Conservation (phyloP, 305 asterid species). For the Fraxinus paxiana region DNA sequence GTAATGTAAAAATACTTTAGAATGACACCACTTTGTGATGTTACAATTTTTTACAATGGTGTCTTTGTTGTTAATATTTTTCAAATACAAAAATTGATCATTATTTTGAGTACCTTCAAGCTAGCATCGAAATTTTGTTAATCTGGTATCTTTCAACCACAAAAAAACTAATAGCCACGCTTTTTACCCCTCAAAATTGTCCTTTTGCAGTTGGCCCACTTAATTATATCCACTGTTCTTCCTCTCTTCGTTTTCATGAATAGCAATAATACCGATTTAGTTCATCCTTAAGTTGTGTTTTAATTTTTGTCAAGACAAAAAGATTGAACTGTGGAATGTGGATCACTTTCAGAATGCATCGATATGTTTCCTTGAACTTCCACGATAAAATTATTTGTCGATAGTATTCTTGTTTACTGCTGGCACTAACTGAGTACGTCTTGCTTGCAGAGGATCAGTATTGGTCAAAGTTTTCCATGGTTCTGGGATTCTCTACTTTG, state of each 20-base stretch:
- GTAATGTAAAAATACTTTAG: neutral
- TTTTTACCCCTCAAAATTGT: neutral
- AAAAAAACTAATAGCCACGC: neutral
- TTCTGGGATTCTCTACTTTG: constrained; percentile 72
- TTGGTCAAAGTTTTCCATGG: constrained; percentile 62
- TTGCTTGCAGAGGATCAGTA: constrained; percentile 64
- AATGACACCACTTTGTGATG: neutral
- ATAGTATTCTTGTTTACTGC: constrained; percentile 3
- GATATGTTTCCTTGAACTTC: neutral
- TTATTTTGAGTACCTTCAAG: neutral
- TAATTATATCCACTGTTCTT: neutral
- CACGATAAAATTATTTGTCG: neutral
- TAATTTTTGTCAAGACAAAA: neutral
- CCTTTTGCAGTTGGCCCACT: neutral
- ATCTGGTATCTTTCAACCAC: neutral
- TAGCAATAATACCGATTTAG: neutral
- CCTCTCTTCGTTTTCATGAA: neutral
- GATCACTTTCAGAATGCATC: neutral
- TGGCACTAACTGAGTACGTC: constrained; percentile 5
- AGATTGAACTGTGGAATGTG: neutral
- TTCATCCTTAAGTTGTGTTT: neutral
- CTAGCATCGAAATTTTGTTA: neutral
- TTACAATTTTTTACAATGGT: neutral
- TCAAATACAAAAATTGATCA: neutral
- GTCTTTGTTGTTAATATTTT: neutral